phyloP scores from a whole-genome alignment of 768 basidiomycete species.

The Suillus alpinus region DNA sequence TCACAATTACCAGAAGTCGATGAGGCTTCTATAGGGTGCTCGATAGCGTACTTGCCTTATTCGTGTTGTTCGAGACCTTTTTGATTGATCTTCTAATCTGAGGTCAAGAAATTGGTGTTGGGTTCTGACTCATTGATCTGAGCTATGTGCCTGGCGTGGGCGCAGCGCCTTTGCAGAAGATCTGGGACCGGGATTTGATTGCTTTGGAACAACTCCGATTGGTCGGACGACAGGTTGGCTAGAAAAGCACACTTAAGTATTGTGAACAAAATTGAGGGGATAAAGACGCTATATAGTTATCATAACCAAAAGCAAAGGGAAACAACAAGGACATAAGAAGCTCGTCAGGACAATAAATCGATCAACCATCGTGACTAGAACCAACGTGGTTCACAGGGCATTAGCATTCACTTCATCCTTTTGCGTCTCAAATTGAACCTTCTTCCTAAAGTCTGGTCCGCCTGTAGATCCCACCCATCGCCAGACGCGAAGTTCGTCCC shows the following conservation, averaged over 20 bases:
- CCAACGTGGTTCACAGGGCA: neutral
- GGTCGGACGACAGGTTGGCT: neutral
- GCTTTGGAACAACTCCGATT: neutral
- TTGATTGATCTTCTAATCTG: constrained; percentile 3
- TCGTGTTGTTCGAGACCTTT: constrained; percentile 30
- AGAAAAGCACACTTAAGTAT: neutral
- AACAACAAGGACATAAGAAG: neutral
- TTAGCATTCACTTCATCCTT: constrained; percentile 19
- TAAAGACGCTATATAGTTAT: neutral
- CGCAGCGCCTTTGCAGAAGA: neutral
- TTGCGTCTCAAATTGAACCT: constrained; percentile 26
- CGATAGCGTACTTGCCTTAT: constrained; percentile 38
- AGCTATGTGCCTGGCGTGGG: neutral
- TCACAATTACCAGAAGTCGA: constrained; percentile 25
- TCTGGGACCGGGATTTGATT: neutral
- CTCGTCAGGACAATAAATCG: constrained; percentile 1
- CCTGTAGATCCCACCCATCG: constrained; percentile 73
- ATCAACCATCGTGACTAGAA: neutral
- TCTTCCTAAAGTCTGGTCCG: constrained; percentile 33
- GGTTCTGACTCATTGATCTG: neutral
- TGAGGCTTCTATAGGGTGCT: constrained; percentile 29
- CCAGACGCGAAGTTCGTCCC: constrained; percentile 90
- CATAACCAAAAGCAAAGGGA: neutral
- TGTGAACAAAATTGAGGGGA: neutral
- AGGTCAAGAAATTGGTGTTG: neutral